A percentile compares a stretch with the other conserved stretches of the same genome.
phyloP scores from a whole-genome alignment of 2,329 filamentous ascomycete species.

The Calonectria pauciramosa region DNA sequence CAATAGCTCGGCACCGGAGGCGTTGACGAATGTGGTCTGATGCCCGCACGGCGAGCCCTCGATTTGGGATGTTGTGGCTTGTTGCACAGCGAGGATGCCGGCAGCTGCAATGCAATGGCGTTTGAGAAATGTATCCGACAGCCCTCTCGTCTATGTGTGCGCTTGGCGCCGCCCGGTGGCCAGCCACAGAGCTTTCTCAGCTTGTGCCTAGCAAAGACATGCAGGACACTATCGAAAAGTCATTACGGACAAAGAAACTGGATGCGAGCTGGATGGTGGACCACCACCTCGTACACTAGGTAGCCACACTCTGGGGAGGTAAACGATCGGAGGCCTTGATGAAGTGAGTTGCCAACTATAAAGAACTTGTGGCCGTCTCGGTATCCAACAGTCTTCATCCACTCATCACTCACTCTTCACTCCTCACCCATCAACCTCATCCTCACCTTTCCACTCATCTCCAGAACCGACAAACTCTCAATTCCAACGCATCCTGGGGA shows the following conservation, averaged over 20 bases:
- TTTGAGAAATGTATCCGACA: neutral
- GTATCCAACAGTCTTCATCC: neutral
- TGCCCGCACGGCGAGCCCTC: neutral
- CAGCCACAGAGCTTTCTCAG: neutral
- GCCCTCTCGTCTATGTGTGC: neutral
- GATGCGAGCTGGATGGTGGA: neutral
- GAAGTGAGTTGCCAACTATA: neutral
- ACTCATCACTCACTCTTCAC: neutral
- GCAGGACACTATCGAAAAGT: neutral
- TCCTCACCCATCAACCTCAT: neutral
- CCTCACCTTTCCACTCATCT: neutral
- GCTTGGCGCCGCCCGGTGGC: neutral
- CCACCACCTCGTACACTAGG: neutral
- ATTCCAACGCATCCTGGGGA: neutral
- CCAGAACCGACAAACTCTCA: neutral
- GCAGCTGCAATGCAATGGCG: neutral
- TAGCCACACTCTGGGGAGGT: neutral
- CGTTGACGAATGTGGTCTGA: neutral
- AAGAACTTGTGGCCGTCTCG: neutral
- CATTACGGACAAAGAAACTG: neutral
- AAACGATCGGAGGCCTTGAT: neutral
- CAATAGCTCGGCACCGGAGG: neutral
- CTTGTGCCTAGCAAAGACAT: slow-evolving; percentile 6
- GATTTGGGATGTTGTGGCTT: neutral
- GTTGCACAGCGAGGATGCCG: neutral